Base-by-base conservation (phyloP, 1,284 basidiomycete genomes). In the Apiotrichum montevideense region DNA sequence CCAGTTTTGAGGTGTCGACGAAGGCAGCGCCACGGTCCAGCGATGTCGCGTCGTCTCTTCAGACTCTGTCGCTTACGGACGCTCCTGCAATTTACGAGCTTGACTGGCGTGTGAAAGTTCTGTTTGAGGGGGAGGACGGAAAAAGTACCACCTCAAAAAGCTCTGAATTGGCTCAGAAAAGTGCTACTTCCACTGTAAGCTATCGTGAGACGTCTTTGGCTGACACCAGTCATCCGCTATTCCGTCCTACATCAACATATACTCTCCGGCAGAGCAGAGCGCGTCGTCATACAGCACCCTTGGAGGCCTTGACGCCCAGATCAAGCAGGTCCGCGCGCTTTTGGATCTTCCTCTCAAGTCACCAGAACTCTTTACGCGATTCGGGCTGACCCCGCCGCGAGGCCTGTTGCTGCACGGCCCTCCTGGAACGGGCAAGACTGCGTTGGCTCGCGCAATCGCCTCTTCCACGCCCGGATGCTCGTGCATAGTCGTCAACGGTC, bases 401-500 rank as follows among this genome's bases (percentile, higher is more conserved):
- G 93, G 93, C 7, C 86, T 97, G 43, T 81, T 96, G 5, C 82
- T 97, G 1, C 87, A 95, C 73, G 93, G 93, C 13, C 91, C 91
- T 14, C 90, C 93, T 1, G 93, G 93, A 21, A 97, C 93, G 4
- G 93, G 93, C 11, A 97, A 96, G 77, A 96, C 94, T 0, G 90
- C 94, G 63, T 80, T 96, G 2, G 91, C 92, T 7, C 85, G 90
- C 53, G 89, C 90, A 7, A 92, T 96, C 56, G 79, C 80, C 0
- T 87, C 89, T 9, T 82, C 86, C 4, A 87, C 89, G 1, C 88
- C 87, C 0, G 82, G 82, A 35, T 87, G 90, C 34, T 85, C 86
- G 32, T 87, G 93, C 33, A 82, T 94, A 58, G 84, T 90, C 54
- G 87, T 98, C 70, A 95, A 96, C 64, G 96, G 96, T 0, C 91